Conservation (phyloP, 805 yeast genomes). For the Candida loeiensis region DNA sequence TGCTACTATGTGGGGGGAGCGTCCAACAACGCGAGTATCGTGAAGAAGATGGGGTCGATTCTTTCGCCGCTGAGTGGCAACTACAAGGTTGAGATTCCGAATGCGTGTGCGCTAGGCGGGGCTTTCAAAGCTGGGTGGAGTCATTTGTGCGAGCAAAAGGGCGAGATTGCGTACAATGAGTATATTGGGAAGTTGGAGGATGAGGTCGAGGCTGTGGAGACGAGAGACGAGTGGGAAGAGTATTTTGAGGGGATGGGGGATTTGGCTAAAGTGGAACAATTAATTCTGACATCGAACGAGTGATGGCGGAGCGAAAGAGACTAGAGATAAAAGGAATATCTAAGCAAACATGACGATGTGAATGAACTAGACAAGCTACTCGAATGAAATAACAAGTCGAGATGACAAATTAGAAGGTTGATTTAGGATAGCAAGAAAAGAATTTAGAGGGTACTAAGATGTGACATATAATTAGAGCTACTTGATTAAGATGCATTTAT, state of each 20-base stretch:
- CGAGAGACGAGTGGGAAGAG: slow-evolving; percentile 44
- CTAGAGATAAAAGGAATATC: too few species aligned
- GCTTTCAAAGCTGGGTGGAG: slow-evolving; percentile 85
- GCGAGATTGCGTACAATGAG: slow-evolving; percentile 42
- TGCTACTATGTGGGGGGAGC: slow-evolving; percentile 88
- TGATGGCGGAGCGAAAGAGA: too few species aligned
- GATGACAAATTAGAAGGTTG: too few species aligned
- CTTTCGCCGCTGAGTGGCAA: slow-evolving; percentile 66
- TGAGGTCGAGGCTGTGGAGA: slow-evolving; percentile 40
- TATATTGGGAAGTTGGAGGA: slow-evolving; percentile 36
- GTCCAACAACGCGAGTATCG: slow-evolving; percentile 65
- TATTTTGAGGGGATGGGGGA: slow-evolving; percentile 53
- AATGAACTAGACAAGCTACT: too few species aligned
- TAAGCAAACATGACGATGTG: too few species aligned
- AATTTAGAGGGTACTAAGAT: too few species aligned
- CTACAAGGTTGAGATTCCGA: slow-evolving; percentile 69
- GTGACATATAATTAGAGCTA: too few species aligned
- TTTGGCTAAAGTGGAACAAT: slow-evolving; percentile 49
- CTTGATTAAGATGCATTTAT: too few species aligned
- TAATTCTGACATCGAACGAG: too few species aligned
- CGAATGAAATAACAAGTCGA: too few species aligned
- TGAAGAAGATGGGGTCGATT: slow-evolving; percentile 64
- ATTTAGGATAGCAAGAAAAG: too few species aligned
- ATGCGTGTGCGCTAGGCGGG: slow-evolving; percentile 92
- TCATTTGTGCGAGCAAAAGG: slow-evolving; percentile 28